These are phyloP conservation scores for Paramyrothecium sp. DNA, from an alignment of 2,329 filamentous ascomycete species.

Conservation along the genomic window DNA sequence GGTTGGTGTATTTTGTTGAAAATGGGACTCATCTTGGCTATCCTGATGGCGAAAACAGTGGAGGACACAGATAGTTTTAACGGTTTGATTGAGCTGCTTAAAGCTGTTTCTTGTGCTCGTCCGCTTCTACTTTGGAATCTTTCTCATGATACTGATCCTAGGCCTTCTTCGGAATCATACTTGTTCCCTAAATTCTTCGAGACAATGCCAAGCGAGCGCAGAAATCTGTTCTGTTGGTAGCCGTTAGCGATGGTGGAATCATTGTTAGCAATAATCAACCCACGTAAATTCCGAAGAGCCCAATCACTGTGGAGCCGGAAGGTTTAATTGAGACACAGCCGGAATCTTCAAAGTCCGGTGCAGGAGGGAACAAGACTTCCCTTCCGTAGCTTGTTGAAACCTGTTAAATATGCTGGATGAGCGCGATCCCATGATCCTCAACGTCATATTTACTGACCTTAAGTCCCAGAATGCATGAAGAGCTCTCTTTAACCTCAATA, in stretches of 20 bases:
- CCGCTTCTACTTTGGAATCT: no score
- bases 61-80: no score
- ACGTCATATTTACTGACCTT: constrained; percentile 5
- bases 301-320: constrained; percentile 8
- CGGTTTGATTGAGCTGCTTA: no score
- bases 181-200: background rate
- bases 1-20: no score
- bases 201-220: background rate
- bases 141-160: no score
- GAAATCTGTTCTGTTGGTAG: background rate
- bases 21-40: no score
- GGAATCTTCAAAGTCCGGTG: background rate
- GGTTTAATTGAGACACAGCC: background rate
- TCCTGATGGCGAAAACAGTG: no score
- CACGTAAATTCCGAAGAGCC: constrained; percentile 8
- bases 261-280: background rate
- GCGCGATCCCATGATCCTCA: background rate
- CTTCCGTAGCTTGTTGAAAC: constrained; percentile 8
- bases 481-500: constrained; percentile 3
- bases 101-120: no score
- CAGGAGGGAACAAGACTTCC: background rate
- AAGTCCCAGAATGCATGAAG: constrained; percentile 1
- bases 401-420: background rate
- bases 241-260: background rate
- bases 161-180: no score